Evolutionary conservation across 2,329 filamentous ascomycete genomes (phyloP), one percentile per base, ranked within the genome.

Genomic region (Aspergillus neoniger): DNA sequence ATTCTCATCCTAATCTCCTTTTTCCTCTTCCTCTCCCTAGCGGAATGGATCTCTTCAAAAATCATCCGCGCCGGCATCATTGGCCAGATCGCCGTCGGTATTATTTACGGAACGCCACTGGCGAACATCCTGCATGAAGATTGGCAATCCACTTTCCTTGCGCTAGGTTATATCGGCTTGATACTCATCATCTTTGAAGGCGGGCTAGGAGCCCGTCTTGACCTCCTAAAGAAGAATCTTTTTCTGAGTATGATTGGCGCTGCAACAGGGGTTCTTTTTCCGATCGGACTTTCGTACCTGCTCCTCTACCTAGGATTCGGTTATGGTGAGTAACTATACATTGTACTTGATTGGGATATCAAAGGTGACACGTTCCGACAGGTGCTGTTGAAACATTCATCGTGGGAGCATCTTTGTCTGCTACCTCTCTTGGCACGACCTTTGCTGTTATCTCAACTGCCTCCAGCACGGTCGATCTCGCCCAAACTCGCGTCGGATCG

Each of bases 121-220:
- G 79, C 74, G n/a, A 74, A 81, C 64, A 79, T 82, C 48, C 68
- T 82, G n/a, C 65, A 74, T 4, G 39, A 67, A 5, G 63, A 73
- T 21, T 81, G 79, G 80, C 79, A 82, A 62, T 69, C 79, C 49
- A 80, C 79, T 0, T 82, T 82, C 58, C 69, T 82, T 4, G 74
- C 74, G 2, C 63, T 83, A 21, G 81, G 81, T 19, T 83, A 83
- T 65, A 69, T 83, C 17, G 81, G 81, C 1, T 67, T 82, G 48
- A 79, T 83, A 49, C 67, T 83, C 41, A 81, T 83, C 58, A 82
- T 83, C 43, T 82, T 83, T 58, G 79, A 83, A 64, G 72, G 72
- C 73, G 80, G 81, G 1, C 70, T 83, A 15, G 76, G 77, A 9
- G 73, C 80, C 30, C 78, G 80, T 0, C 66, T 82, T 3, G 81